Base-by-base conservation (phyloP, 352 stramenopile genomes). In the Globisporangium perplexum region DNA sequence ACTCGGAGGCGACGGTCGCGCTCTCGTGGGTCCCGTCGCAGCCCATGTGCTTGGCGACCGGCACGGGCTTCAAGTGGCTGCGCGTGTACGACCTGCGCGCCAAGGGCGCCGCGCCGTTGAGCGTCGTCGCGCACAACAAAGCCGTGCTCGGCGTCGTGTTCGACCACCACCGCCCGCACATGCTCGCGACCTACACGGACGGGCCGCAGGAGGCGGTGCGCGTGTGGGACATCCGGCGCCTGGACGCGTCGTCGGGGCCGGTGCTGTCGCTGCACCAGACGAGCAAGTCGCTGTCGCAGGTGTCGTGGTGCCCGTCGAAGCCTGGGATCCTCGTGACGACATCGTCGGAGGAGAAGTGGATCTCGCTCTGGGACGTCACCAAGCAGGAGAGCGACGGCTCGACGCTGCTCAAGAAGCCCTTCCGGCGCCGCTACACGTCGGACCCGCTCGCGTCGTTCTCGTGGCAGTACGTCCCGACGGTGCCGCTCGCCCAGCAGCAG, bases 61-160 rank as follows among this genome's bases (percentile, higher is more conserved):
- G 84, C 18, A 95, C 84, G 18, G 84, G 84, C 2, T 95, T 95
- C 65, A 93, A 93, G 71, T 95, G 84, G 84, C 62, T 95, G 14
- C 74, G 84, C 26, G 80, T 95, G 47, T 93, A 95, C 53, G 84
- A 95, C 60, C 46, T 95, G 20, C 68, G 84, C 20, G 62, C 70
- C 0, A 83, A 88, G 23, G 63, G 57, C 36, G 23, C 44, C 15
- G 50, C 50, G 35, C 81, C 82, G 1, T 72, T 95, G 62, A 91
- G 78, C 49, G 79, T 95, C 14, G 80, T 90, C 0, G 84, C 84
- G 4, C 84, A 95, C 56, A 89, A 88, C 58, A 95, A 95, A 59
- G 77, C 76, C 0, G 84, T 95, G 41, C 60, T 90, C 10, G 84
- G 84, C 6, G 82, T 95, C 11, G 74, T 83, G 8, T 95, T 93